Evolutionary conservation across 31 red algal species (phyloP), one percentile per base, ranked within the genome.

Genomic region (Asparagopsis taxiformis): DNA sequence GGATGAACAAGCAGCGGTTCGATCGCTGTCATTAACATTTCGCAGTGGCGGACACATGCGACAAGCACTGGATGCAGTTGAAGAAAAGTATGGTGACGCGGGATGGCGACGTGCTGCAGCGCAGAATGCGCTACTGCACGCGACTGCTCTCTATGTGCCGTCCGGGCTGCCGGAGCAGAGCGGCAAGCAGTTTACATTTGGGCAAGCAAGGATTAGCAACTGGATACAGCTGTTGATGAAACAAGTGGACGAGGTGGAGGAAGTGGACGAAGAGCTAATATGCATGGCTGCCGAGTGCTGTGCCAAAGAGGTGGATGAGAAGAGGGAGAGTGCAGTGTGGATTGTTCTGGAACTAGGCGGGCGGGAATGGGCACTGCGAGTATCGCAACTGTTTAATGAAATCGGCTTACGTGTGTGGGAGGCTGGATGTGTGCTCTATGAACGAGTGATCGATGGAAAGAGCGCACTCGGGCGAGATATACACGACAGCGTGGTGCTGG

Each of bases 331-430:
- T 1, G 38, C 39, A 19, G 71, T 75, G 29, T 56, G 61, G n/a
- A 19, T 50, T 1, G 48, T 79, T 3, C 48, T 53, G 34, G 20
- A 79, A 4, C 71, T 56, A 2, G 35, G 46, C 17, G 71, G 23
- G 24, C 13, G 50, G 23, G 71, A 75, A 62, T 28, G 49, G 1
- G 51, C 66, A 19, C 43, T 79, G 5, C 0, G 20, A 3, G 62
- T 79, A 30, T 65, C 74, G 9, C 43, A 67, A 26, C 31, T 48
- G 11, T 67, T 79, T 36, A 55, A 22, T 51, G 49, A 67, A 59
- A 20, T 79, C 0, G 74, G 74, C 7, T 37, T 43, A 24, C 59
- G 62, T 35, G 74, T 79, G 1, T 79, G 74, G 74, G 74, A 79
- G 24, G 48, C 61, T 44, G 74, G 74, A 2, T 30, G 64, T 51